phyloP scores from a whole-genome alignment of 305 asterid species.

The Salvia sclarea region DNA sequence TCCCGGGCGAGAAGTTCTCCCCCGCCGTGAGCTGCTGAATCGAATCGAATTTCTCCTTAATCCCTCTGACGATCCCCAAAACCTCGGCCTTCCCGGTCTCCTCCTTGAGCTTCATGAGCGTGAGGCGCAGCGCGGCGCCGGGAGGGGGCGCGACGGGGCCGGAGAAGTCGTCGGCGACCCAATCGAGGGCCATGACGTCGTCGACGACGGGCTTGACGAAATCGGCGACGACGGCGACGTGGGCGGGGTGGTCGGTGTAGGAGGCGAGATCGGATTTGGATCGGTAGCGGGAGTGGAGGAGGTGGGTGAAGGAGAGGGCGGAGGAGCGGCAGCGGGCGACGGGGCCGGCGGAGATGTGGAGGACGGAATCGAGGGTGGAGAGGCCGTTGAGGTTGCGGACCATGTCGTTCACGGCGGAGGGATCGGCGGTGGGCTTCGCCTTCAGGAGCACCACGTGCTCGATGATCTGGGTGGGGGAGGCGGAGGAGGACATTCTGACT shows the following conservation, averaged over 20 bases:
- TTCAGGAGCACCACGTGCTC: slow-evolving; percentile 91
- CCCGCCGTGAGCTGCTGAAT: slow-evolving; percentile 70
- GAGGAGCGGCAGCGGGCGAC: slow-evolving; percentile 55
- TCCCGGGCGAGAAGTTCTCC: slow-evolving; percentile 75
- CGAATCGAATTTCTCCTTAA: slow-evolving; percentile 50
- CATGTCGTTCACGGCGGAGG: slow-evolving; percentile 69
- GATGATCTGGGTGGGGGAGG: slow-evolving; percentile 45
- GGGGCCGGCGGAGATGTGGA: slow-evolving; percentile 75
- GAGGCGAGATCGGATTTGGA: slow-evolving; percentile 58
- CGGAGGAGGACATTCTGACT: slow-evolving; percentile 57
- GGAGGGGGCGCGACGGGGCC: slow-evolving; percentile 44
- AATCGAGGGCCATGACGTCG: slow-evolving; percentile 85
- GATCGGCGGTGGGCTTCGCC: slow-evolving; percentile 55
- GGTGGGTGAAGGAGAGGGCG: slow-evolving; percentile 74
- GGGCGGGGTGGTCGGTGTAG: slow-evolving; percentile 72
- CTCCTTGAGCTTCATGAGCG: slow-evolving; percentile 72
- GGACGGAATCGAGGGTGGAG: slow-evolving; percentile 59
- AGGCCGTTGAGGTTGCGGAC: slow-evolving; percentile 67
- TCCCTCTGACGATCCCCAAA: slow-evolving; percentile 48
- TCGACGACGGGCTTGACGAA: slow-evolving; percentile 58
- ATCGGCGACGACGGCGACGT: slow-evolving; percentile 59
- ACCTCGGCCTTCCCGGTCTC: slow-evolving; percentile 51
- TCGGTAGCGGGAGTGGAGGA: slow-evolving; percentile 83
- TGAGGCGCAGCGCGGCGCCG: slow-evolving; percentile 65
- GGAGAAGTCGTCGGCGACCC: slow-evolving; percentile 51